phyloP scores from a whole-genome alignment of 1,139 yeast species.

The Hanseniaspora sp. region DNA sequence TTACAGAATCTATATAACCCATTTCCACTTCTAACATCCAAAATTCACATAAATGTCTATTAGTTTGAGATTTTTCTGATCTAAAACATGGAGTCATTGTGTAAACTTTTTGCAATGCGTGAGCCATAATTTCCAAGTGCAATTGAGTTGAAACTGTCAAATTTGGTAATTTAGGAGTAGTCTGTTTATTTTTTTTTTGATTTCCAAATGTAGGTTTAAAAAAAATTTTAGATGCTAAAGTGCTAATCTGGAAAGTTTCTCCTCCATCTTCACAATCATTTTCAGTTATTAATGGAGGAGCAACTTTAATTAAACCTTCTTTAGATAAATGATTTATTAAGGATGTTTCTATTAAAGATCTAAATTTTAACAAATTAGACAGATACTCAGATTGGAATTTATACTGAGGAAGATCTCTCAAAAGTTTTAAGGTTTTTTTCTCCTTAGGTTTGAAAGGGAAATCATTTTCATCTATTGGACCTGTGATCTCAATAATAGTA shows the following conservation, averaged over 20 bases:
- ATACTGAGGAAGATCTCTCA: conserved; percentile 61
- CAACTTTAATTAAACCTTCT: conserved; percentile 54
- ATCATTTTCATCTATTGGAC: conserved; percentile 49
- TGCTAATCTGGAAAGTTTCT: conserved; percentile 50
- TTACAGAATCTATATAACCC: conserved; percentile 49
- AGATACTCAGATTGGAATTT: conserved; percentile 63
- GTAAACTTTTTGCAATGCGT: conserved; percentile 76
- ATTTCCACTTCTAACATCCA: conserved; percentile 97
- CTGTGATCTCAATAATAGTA: conserved; percentile 19
- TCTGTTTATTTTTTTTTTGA: conserved; percentile 21
- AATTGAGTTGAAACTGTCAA: conserved; percentile 87
- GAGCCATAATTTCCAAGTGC: conserved; percentile 72
- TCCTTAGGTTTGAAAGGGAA: conserved; percentile 77
- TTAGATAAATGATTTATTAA: conserved; percentile 45
- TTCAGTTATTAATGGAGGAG: conserved; percentile 77
- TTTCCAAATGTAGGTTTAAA: conserved; percentile 3
- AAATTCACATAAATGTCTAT: conserved; percentile 83
- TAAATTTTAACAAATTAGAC: conserved; percentile 55
- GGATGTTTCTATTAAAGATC: conserved; percentile 54
- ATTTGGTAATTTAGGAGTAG: conserved; percentile 51
- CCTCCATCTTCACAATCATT: conserved; percentile 99
- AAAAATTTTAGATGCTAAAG: conserved; percentile 18
- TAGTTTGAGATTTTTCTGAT: conserved; percentile 86
- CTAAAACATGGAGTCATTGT: conserved; percentile 83
- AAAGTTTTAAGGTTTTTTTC: conserved; percentile 49